Evolutionary conservation across 2,329 filamentous ascomycete species (phyloP).

Genomic region (Xylariaceae sp.): DNA sequence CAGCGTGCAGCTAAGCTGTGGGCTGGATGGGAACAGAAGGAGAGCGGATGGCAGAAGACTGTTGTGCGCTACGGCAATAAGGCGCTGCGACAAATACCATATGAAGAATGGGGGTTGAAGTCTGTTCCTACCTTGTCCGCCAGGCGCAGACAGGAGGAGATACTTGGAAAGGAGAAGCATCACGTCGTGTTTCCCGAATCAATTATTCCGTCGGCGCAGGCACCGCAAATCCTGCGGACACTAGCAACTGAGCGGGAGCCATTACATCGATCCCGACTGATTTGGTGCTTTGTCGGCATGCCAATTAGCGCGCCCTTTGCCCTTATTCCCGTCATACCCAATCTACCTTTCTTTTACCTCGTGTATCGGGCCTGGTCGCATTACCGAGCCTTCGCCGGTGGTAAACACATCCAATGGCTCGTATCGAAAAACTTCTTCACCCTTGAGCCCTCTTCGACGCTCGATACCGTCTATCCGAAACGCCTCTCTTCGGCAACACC

Average conservation of each 20-base stretch:
- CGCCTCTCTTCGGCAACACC: conserved; percentile 20
- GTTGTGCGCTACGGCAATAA: conserved; percentile 85
- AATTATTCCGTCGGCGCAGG: conserved; percentile 62
- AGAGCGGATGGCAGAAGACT: conserved; percentile 82
- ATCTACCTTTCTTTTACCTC: conserved; percentile 96
- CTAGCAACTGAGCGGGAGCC: conserved; percentile 78
- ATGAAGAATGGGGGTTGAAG: conserved; percentile 97
- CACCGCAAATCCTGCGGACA: conserved; percentile 62
- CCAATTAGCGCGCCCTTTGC: conserved; percentile 81
- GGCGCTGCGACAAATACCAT: conserved; percentile 82
- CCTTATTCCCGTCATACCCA: conserved; percentile 75
- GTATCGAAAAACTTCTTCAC: conserved; percentile 69
- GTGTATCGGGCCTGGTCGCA: conserved; percentile 89
- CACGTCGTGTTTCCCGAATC: conserved; percentile 74
- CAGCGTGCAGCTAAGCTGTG: conserved; percentile 73
- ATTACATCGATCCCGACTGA: conserved; percentile 72
- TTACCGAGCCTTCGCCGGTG: conserved; percentile 81
- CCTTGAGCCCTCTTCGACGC: conserved; percentile 60
- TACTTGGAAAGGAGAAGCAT: conserved; percentile 61
- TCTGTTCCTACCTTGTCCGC: conserved; percentile 81
- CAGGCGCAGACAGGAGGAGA: conserved; percentile 61
- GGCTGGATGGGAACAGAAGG: conserved; percentile 82
- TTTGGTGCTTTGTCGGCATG: conserved; percentile 79
- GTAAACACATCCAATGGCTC: conserved; percentile 80
- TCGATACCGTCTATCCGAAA: conserved; percentile 70